Evolutionary conservation across 345 rosid species (phyloP).

Genomic region (Kandelia obovata): DNA sequence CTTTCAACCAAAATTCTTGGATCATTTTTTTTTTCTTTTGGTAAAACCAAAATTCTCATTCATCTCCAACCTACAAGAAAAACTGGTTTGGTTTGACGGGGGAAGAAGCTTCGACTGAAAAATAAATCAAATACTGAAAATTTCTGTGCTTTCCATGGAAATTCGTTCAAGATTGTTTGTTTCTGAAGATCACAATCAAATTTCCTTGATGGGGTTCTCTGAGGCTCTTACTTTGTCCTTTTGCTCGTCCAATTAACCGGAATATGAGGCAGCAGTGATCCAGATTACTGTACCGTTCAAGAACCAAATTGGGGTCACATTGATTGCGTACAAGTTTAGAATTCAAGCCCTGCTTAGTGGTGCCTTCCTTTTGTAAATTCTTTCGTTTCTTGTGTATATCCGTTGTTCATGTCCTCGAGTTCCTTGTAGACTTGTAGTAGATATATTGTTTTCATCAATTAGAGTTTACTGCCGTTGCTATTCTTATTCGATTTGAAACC

Average conservation of each 20-base stretch:
- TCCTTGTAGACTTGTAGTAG: neutral
- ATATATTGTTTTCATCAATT: neutral
- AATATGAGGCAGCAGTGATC: conserved; percentile 8
- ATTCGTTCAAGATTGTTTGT: neutral
- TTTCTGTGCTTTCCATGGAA: conserved; percentile 4
- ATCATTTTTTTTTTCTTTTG: too few species aligned
- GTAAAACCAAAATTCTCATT: too few species aligned
- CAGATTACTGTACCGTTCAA: conserved; percentile 9
- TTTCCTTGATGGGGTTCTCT: neutral
- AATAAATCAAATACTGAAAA: neutral
- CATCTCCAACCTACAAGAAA: too few species aligned
- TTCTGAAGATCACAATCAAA: conserved; percentile 9
- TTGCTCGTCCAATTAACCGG: neutral
- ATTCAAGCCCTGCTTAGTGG: conserved; percentile 15
- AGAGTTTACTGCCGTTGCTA: neutral
- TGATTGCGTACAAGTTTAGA: conserved; percentile 5
- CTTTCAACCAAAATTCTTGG: too few species aligned
- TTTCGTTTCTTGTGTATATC: neutral
- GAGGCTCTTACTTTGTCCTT: neutral
- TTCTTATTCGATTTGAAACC: neutral
- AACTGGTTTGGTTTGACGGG: too few species aligned
- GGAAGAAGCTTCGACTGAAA: too few species aligned
- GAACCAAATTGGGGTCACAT: conserved; percentile 4
- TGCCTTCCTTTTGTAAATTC: conserved; percentile 2
- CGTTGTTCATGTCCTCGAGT: neutral